Conservation (phyloP, 805 yeast species). For the Danielia oregonensis region DNA sequence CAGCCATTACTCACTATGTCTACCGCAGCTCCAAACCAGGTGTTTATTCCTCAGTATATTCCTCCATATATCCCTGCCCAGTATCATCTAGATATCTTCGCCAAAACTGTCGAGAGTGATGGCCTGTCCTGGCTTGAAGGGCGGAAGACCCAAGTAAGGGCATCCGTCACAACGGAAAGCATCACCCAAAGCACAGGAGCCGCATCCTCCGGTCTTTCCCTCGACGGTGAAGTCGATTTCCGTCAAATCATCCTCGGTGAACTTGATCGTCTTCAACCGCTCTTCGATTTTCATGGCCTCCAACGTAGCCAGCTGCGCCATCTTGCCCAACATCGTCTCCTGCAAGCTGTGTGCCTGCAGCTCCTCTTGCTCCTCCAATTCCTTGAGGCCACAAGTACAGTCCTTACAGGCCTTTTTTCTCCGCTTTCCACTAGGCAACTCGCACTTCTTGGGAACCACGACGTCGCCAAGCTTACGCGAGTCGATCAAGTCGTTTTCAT, state of each 20-base stretch:
- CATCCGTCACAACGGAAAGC: constrained; percentile 98
- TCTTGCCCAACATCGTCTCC: constrained; percentile 39
- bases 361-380: constrained; percentile 69
- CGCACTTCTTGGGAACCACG: constrained; percentile 59
- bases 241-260: constrained; percentile 66
- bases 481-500: constrained; percentile 39
- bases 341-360: constrained; percentile 41
- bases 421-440: constrained; percentile 47
- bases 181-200: constrained; percentile 95
- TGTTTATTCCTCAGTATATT: too few species aligned
- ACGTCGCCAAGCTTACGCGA: constrained; percentile 30
- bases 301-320: constrained; percentile 49
- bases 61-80: too few species aligned
- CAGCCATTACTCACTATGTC: too few species aligned
- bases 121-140: constrained; percentile 96
- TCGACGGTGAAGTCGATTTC: constrained; percentile 96
- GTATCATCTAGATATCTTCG: constrained; percentile 73
- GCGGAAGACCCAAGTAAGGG: constrained; percentile 95
- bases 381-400: constrained; percentile 96
- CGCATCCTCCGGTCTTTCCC: constrained; percentile 97
- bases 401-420: constrained; percentile 96
- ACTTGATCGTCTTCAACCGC: constrained; percentile 43
- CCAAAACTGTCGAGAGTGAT: constrained; percentile 71
- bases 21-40: too few species aligned
- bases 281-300: constrained; percentile 56